Evolutionary conservation across 768 basidiomycete genomes (phyloP), one percentile per base, ranked within the genome.

Genomic region (Suillus plorans): DNA sequence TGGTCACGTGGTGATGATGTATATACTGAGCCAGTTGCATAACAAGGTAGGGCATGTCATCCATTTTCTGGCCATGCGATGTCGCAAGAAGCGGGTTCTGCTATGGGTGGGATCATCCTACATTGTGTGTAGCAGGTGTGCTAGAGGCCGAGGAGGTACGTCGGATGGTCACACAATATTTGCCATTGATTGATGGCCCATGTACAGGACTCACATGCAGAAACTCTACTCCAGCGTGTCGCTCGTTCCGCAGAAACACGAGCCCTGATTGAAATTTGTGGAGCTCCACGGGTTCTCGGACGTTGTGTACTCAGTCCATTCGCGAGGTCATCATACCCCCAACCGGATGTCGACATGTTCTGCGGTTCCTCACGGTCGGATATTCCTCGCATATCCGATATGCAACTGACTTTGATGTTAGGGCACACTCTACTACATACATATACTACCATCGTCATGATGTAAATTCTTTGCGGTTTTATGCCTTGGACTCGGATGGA

Each of bases 1-100:
- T 28, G 25, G 39, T 58, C 57, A 58, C 57, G 57, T 58, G 57
- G 5, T 41, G 14, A 58, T 37, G 25, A 58, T 8, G 22, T 10
- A 39, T 25, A 58, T 25, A 25, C 39, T 16, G 14, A 18, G n/a
- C 36, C n/a, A 5, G 20, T 55, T 25, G n/a, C n/a, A 49, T 8
- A 45, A 45, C 47, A 49, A 49, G 45, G 45, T n/a, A 1, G 22
- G 14, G 22, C 39, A 77, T 77, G 76, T 69, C 77, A 55, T 78
- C 75, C 2, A 65, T 88, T 63, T 86, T 89, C 70, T 89, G 88
- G 87, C 89, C 89, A 37, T 70, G 74, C 34, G 85, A 86, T 70
- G 74, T 83, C 31, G 67, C 73, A 57, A 55, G 71, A n/a, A 73
- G 74, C 25, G 86, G 88, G 2, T 79, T 85, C 61, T 81, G 82